Evolutionary conservation across 2,329 filamentous ascomycete genomes (phyloP).

Genomic region (Cadophora malorum): DNA sequence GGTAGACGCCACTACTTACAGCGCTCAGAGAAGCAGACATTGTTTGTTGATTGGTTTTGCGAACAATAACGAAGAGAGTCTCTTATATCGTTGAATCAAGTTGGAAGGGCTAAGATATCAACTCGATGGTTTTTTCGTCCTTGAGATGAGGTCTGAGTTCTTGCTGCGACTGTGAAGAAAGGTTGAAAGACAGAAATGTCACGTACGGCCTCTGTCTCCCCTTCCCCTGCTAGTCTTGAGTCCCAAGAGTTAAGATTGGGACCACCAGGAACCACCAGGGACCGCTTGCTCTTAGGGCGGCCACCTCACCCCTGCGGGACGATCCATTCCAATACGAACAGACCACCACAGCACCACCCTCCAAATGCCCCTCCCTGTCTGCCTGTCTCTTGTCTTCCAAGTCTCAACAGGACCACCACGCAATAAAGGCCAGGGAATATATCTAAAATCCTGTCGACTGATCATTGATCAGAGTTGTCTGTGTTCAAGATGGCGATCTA

Average conservation of each 20-base stretch:
- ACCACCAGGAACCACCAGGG: no score
- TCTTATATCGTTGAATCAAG: background rate
- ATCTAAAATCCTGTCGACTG: no score
- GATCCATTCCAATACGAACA: background rate
- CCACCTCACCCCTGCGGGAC: background rate
- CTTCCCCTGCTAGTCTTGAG: constrained; percentile 3
- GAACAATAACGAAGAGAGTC: background rate
- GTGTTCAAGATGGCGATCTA: no score
- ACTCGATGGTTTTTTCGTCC: background rate
- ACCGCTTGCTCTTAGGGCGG: background rate
- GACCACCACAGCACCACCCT: background rate
- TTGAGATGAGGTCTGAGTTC: background rate
- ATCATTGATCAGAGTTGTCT: no score
- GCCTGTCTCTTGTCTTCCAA: background rate
- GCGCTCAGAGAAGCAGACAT: constrained; percentile 17
- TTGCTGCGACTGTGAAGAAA: background rate
- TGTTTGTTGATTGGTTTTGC: background rate
- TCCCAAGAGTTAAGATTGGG: constrained; percentile 10
- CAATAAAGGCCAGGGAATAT: background rate
- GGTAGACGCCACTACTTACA: constrained; percentile 3
- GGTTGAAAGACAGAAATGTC: constrained; percentile 6
- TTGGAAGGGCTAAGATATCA: background rate
- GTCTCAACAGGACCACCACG: background rate
- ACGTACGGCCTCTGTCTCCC: background rate
- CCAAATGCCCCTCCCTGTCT: background rate